A percentile compares a stretch with the other conserved stretches of the same genome.
Conservation (phyloP, 768 basidiomycete genomes). For the Boletus coccyginus region DNA sequence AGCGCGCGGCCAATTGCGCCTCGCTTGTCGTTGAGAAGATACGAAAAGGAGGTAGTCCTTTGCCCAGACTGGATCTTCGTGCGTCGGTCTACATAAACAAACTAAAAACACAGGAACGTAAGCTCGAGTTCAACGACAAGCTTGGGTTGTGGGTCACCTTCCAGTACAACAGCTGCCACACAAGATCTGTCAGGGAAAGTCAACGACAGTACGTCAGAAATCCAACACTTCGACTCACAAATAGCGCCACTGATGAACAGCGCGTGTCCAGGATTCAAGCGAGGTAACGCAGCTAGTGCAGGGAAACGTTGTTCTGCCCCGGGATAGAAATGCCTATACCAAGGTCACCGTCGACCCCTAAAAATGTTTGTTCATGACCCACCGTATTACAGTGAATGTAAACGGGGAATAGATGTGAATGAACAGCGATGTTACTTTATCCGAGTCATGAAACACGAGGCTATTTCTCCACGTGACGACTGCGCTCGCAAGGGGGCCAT, state of each 20-base stretch:
- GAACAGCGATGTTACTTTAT: constrained; percentile 95
- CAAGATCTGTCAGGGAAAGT: constrained; percentile 56
- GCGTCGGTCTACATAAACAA: constrained; percentile 84
- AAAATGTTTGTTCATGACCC: constrained; percentile 22
- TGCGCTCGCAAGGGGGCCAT: constrained; percentile 88
- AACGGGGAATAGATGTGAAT: constrained; percentile 93
- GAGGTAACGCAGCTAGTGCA: constrained; percentile 66
- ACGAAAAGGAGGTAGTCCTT: constrained; percentile 88
- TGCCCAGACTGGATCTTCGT: constrained; percentile 90
- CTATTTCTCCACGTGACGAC: constrained; percentile 99
- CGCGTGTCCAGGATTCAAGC: constrained; percentile 67
- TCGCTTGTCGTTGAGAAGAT: constrained; percentile 82
- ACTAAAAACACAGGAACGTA: constrained; percentile 38
- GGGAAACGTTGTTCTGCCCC: constrained; percentile 81
- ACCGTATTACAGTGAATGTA: constrained; percentile 89
- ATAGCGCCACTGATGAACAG: constrained; percentile 79
- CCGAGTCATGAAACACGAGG: constrained; percentile 94
- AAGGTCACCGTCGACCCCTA: constrained; percentile 3
- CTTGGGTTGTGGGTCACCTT: constrained; percentile 49
- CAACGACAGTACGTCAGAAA: constrained; percentile 6
- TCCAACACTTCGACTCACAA: constrained; percentile 50
- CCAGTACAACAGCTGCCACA: constrained; percentile 95
- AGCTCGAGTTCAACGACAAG: not conserved
- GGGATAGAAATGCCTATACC: constrained; percentile 80
- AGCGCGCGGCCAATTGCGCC: constrained; percentile 76